A percentile compares a stretch with the other conserved stretches of the same genome.
Conservation (phyloP, 495 filamentous ascomycete species). For the Achaetomiella virescens region DNA sequence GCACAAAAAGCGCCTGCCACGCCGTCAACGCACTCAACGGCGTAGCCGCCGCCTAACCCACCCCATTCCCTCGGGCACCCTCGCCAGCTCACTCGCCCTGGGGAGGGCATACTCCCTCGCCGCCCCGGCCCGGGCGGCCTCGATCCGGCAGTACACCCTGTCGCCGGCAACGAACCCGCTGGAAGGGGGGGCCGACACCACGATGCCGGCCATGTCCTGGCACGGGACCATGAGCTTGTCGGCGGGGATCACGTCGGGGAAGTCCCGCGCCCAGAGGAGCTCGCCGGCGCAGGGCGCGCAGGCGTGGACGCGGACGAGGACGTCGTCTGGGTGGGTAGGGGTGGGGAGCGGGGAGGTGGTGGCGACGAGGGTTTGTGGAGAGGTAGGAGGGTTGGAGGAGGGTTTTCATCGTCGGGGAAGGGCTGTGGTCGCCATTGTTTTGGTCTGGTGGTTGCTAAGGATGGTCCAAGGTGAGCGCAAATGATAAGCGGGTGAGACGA, state of each 20-base stretch:
- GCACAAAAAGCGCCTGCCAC: constrained; percentile 53
- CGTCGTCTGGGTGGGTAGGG: constrained; percentile 38
- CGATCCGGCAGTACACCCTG: constrained; percentile 51
- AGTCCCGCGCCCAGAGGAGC: constrained; percentile 42
- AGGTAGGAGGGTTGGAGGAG: constrained; percentile 26
- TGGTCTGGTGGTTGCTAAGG: not conserved
- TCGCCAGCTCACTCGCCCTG: constrained; percentile 31
- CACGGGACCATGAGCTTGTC: constrained; percentile 46
- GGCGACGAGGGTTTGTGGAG: constrained; percentile 20
- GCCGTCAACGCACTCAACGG: constrained; percentile 58
- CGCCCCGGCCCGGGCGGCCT: constrained; percentile 44
- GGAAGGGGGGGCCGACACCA: constrained; percentile 38
- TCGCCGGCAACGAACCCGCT: constrained; percentile 50
- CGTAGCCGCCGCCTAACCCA: constrained; percentile 48
- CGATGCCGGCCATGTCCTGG: constrained; percentile 46
- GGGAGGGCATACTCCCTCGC: constrained; percentile 50
- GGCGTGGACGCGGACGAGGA: constrained; percentile 54
- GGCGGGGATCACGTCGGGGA: constrained; percentile 33
- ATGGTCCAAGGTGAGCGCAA: not conserved
- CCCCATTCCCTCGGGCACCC: constrained; percentile 48
- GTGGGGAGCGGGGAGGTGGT: constrained; percentile 23
- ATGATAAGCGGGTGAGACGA: no score
- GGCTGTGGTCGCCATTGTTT: constrained; percentile 15
- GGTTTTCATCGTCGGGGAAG: constrained; percentile 27
- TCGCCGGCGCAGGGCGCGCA: constrained; percentile 54